Conservation (phyloP, 2,329 filamentous ascomycete species). For the Lasiodiplodia hormozganensis region DNA sequence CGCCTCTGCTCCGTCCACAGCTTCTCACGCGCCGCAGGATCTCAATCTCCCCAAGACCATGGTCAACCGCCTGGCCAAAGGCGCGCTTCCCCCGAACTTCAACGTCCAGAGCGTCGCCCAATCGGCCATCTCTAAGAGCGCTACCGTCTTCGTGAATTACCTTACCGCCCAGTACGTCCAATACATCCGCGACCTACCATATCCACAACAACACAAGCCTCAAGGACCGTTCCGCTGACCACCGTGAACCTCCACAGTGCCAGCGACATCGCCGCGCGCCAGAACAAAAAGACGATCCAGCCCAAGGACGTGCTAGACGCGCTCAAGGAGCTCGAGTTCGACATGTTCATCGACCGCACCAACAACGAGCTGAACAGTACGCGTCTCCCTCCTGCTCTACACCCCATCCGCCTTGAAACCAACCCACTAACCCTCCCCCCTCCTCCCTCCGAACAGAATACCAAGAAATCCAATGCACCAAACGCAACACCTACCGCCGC, state of each 20-base stretch:
- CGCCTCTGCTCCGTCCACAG: slow-evolving; percentile 24
- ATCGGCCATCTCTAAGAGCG: slow-evolving; percentile 78
- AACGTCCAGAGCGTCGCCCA: slow-evolving; percentile 85
- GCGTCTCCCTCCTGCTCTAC: slow-evolving; percentile 40
- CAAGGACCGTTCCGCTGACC: not conserved
- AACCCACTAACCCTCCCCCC: not conserved
- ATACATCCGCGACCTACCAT: not conserved
- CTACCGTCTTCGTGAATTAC: slow-evolving; percentile 84
- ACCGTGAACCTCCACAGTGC: slow-evolving; percentile 54
- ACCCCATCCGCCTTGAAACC: not conserved
- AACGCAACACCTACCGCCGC: slow-evolving; percentile 75
- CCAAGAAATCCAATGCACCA: slow-evolving; percentile 74
- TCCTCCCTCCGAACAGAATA: slow-evolving; percentile 61
- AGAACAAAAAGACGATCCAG: slow-evolving; percentile 79
- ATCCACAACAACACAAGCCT: not conserved
- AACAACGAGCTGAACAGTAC: slow-evolving; percentile 79
- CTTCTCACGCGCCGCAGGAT: slow-evolving; percentile 60
- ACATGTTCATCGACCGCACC: slow-evolving; percentile 71
- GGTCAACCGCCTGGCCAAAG: slow-evolving; percentile 79
- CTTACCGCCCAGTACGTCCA: slow-evolving; percentile 72
- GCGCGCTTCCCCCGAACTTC: slow-evolving; percentile 79
- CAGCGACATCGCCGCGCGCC: slow-evolving; percentile 71
- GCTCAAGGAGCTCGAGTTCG: slow-evolving; percentile 77
- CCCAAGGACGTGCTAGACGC: slow-evolving; percentile 79
- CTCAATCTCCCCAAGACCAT: slow-evolving; percentile 81